These are phyloP conservation scores for Fusarium torulosum DNA, from an alignment of 2,329 filamentous ascomycete genomes.

Conservation along the genomic window DNA sequence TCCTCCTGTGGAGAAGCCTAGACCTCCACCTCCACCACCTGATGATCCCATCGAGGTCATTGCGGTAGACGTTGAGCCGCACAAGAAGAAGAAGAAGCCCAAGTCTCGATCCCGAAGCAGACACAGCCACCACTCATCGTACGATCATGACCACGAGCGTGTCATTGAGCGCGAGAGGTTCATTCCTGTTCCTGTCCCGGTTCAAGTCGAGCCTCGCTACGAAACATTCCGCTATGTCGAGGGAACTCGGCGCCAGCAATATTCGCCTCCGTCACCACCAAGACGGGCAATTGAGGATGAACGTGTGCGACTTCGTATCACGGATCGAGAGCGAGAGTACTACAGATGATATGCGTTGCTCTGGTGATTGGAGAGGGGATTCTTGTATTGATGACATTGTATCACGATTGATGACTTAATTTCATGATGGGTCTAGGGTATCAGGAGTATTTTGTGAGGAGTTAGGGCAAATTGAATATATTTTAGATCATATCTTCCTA, in stretches of 20 bases:
- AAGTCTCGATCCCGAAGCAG: conserved; percentile 51
- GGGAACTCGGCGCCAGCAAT: conserved; percentile 55
- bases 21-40: conserved; percentile 45
- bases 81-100: conserved; percentile 47
- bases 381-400: conserved; percentile 28
- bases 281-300: conserved; percentile 52
- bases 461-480: conserved; percentile 28
- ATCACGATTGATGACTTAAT: conserved; percentile 41
- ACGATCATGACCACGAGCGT: conserved; percentile 59
- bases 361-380: background rate
- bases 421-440: conserved; percentile 15
- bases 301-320: conserved; percentile 50
- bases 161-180: conserved; percentile 66
- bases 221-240: conserved; percentile 68
- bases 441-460: conserved; percentile 24
- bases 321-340: conserved; percentile 54
- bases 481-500: background rate
- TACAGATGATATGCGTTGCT: conserved; percentile 32
- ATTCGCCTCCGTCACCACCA: conserved; percentile 50
- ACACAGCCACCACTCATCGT: conserved; percentile 46
- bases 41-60: conserved; percentile 56
- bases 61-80: conserved; percentile 54
- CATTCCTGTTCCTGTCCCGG: conserved; percentile 59
- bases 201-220: conserved; percentile 56
- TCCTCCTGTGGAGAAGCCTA: conserved; percentile 44